These are phyloP conservation scores for Aspergillus candidus DNA, from an alignment of 2,329 filamentous ascomycete genomes.

Conservation along the genomic window DNA sequence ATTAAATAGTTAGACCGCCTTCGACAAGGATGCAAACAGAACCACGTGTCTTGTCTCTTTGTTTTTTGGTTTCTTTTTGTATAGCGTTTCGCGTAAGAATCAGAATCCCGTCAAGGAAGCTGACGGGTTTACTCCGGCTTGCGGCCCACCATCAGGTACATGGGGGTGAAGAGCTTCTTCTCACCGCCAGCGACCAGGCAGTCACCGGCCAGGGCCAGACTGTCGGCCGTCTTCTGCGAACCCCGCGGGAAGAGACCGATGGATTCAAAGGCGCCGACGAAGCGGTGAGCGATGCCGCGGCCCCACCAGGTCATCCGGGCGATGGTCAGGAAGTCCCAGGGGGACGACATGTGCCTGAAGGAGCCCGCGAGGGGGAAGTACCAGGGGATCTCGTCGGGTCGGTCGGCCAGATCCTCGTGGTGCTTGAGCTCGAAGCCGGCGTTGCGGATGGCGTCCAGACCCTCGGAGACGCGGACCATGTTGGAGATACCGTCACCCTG, in stretches of 20 bases:
- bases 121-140: conserved; percentile 56
- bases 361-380: conserved; percentile 89
- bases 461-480: conserved; percentile 86
- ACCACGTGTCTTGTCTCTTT: no score
- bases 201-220: conserved; percentile 73
- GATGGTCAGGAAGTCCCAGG: conserved; percentile 76
- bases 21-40: no score
- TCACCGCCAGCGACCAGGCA: conserved; percentile 78
- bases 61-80: neutral
- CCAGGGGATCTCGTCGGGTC: conserved; percentile 74
- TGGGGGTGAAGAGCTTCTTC: conserved; percentile 93
- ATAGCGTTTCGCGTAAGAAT: no score
- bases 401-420: conserved; percentile 79
- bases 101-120: neutral
- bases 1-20: no score
- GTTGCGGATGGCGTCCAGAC: conserved; percentile 71
- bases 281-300: conserved; percentile 65
- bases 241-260: conserved; percentile 70
- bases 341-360: conserved; percentile 71
- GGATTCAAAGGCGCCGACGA: conserved; percentile 70
- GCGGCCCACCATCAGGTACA: conserved; percentile 93
- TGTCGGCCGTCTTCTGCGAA: conserved; percentile 92
- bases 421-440: conserved; percentile 80
- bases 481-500: conserved; percentile 94
- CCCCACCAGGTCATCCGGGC: conserved; percentile 84